These are phyloP conservation scores for Huiozyma naganishii DNA, from an alignment of 805 yeast genomes.

Conservation along the genomic window DNA sequence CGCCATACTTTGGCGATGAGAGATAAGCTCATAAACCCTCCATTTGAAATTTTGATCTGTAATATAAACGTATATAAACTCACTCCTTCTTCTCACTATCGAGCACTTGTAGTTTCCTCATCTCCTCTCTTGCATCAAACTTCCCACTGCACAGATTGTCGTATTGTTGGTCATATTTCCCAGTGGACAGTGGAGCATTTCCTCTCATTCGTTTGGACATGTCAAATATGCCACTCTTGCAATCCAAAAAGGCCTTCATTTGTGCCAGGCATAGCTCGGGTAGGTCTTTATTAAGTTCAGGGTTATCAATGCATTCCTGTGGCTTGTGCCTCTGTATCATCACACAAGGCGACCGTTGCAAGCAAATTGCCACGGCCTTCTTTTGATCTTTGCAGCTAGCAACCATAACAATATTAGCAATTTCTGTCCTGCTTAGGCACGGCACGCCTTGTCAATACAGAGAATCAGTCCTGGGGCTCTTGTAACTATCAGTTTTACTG, in stretches of 20 bases:
- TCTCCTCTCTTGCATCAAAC: conserved; percentile 72
- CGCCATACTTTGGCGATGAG: no score
- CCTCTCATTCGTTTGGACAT: conserved; percentile 88
- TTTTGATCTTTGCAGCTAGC: conserved; percentile 90
- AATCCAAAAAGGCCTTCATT: conserved; percentile 76
- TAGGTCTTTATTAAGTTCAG: conserved; percentile 59
- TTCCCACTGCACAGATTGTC: conserved; percentile 71
- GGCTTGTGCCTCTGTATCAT: conserved; percentile 84
- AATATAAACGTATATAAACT: background rate
- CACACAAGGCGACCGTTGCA: conserved; percentile 95
- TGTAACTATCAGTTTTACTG: background rate
- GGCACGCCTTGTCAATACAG: no score
- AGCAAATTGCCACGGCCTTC: conserved; percentile 89
- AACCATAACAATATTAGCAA: conserved; percentile 31
- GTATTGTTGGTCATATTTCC: conserved; percentile 81
- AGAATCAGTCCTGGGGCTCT: background rate
- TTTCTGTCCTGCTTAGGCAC: no score
- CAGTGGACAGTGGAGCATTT: conserved; percentile 86
- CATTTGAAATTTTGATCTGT: no score
- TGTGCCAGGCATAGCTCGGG: conserved; percentile 86
- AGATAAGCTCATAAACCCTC: no score
- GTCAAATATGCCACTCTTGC: conserved; percentile 84
- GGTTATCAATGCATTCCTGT: conserved; percentile 73
- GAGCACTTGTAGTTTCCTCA: conserved; percentile 55
- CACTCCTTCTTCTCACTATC: conserved; percentile 38